Conservation (phyloP, 495 filamentous ascomycete genomes). For the Penicillium alfredii region DNA sequence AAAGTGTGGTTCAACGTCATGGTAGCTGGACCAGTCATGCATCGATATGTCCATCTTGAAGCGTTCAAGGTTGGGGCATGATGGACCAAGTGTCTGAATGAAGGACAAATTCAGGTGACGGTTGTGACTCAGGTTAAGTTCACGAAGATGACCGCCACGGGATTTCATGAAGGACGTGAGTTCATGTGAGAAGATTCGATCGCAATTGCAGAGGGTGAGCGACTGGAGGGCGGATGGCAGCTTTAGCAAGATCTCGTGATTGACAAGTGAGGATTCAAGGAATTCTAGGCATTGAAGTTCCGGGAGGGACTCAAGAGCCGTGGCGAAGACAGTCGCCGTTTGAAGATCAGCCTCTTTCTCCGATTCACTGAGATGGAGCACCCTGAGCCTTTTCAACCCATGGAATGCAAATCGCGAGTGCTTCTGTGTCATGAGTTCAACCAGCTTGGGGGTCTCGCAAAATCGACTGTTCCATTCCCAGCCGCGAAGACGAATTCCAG, state of each 20-base stretch:
- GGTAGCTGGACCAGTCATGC: conserved; percentile 50
- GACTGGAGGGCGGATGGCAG: conserved; percentile 58
- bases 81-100: conserved; percentile 49
- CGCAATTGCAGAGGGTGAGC: conserved; percentile 70
- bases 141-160: conserved; percentile 55
- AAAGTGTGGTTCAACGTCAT: conserved; percentile 68
- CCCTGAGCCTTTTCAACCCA: conserved; percentile 50
- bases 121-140: conserved; percentile 69
- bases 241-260: conserved; percentile 50
- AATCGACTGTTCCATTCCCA: conserved; percentile 80
- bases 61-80: conserved; percentile 61
- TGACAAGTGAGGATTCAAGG: conserved; percentile 59
- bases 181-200: conserved; percentile 53
- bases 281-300: conserved; percentile 58
- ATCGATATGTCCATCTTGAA: conserved; percentile 71
- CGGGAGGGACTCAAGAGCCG: conserved; percentile 53
- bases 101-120: conserved; percentile 69
- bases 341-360: conserved; percentile 9
- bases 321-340: conserved; percentile 47
- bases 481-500: conserved; percentile 46
- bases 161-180: conserved; percentile 54
- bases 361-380: conserved; percentile 53
- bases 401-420: conserved; percentile 58
- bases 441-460: conserved; percentile 40
- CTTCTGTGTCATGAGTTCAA: conserved; percentile 44